A percentile compares a stretch with the other conserved stretches of the same genome.
These are phyloP conservation scores for Vitis hybrid DNA, from an alignment of 177 flowering plant genomes.

Conservation along the genomic window DNA sequence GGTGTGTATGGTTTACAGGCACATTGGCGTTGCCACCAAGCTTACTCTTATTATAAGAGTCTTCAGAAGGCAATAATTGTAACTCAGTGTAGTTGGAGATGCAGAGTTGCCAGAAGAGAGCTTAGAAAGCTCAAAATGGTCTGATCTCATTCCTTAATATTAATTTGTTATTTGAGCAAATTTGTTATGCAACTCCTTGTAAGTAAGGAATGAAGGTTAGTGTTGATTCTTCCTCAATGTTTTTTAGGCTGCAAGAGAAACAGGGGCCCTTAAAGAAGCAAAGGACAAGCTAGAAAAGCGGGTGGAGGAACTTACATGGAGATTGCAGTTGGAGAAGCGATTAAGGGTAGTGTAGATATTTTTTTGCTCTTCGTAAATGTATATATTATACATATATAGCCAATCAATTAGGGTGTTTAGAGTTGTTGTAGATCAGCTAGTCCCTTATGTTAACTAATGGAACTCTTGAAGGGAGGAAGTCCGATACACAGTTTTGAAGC, in stretches of 20 bases:
- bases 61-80: slow-evolving; percentile 58
- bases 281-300: slow-evolving; percentile 75
- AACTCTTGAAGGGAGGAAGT: too few species aligned
- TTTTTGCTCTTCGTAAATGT: not conserved
- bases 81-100: slow-evolving; percentile 81
- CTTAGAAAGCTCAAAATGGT: slow-evolving; percentile 77
- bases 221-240: slow-evolving; percentile 3
- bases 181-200: not conserved
- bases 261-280: slow-evolving; percentile 75
- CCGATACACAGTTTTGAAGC: too few species aligned
- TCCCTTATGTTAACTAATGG: too few species aligned
- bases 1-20: slow-evolving; percentile 40
- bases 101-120: slow-evolving; percentile 64
- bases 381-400: not conserved
- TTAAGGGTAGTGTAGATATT: slow-evolving; percentile 40
- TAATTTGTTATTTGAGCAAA: not conserved
- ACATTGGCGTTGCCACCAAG: slow-evolving; percentile 58
- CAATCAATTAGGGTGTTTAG: too few species aligned
- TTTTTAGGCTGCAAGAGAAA: slow-evolving; percentile 71
- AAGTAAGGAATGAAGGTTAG: not conserved
- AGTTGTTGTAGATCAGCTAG: too few species aligned
- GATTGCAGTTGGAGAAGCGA: slow-evolving; percentile 66
- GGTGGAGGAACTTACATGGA: slow-evolving; percentile 79
- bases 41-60: slow-evolving; percentile 54
- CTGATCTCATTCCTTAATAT: slow-evolving; percentile 12